These are phyloP conservation scores for Cryphonectria parasitica DNA, from an alignment of 2,329 filamentous ascomycete genomes.

Conservation along the genomic window DNA sequence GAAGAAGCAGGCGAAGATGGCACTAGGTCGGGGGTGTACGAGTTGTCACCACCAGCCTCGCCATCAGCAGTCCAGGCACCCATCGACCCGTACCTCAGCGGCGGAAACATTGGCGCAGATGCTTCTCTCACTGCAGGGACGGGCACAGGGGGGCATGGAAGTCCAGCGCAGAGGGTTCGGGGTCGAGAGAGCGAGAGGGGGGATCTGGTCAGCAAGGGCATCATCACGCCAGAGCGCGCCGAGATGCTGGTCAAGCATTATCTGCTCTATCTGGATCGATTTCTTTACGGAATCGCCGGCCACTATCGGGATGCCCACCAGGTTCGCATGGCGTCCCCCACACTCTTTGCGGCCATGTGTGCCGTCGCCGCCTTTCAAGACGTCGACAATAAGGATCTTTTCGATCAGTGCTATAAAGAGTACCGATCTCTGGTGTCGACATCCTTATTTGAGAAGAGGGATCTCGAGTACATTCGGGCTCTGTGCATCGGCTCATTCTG, in stretches of 20 bases:
- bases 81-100: slow-evolving; percentile 10
- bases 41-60: slow-evolving; percentile 9
- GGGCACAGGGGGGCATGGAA: background rate
- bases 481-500: slow-evolving; percentile 26
- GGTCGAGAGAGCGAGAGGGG: background rate
- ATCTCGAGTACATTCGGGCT: slow-evolving; percentile 19
- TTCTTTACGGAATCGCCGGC: slow-evolving; percentile 10
- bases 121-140: background rate
- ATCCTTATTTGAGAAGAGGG: slow-evolving; percentile 14
- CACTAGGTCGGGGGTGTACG: background rate
- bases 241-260: slow-evolving; percentile 3
- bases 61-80: slow-evolving; percentile 2
- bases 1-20: background rate
- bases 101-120: background rate
- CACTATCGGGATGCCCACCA: slow-evolving; percentile 1
- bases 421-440: background rate
- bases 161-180: background rate
- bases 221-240: slow-evolving; percentile 2
- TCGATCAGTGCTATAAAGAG: background rate
- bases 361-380: slow-evolving; percentile 5
- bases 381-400: background rate
- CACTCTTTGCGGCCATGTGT: slow-evolving; percentile 9
- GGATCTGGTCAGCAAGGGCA: slow-evolving; percentile 6
- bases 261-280: slow-evolving; percentile 2
- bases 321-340: background rate